phyloP scores from a whole-genome alignment of 441 rosid genomes.

The Brassica hybrid region DNA sequence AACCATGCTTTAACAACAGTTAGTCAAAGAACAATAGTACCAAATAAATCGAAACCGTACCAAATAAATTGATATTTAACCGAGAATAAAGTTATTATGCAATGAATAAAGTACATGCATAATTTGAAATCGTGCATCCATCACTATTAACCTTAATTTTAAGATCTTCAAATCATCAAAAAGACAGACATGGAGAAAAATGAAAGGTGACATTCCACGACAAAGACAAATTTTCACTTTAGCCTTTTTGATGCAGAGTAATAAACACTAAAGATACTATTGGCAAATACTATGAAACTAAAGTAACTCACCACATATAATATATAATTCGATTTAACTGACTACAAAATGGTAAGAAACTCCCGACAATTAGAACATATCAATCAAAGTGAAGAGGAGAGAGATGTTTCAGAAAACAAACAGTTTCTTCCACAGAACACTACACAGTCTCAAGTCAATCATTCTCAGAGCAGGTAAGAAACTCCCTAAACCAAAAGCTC shows the following conservation, averaged over 20 bases:
- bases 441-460: slow-evolving; percentile 59
- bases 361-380: slow-evolving; percentile 28
- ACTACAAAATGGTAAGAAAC: not conserved
- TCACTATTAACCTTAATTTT: slow-evolving; percentile 39
- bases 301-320: slow-evolving; percentile 23
- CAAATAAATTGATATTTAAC: not conserved
- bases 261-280: slow-evolving; percentile 30
- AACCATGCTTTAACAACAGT: slow-evolving; percentile 32
- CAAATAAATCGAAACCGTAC: not conserved
- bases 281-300: slow-evolving; percentile 33
- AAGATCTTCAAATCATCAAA: slow-evolving; percentile 30
- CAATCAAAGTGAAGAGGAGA: slow-evolving; percentile 21
- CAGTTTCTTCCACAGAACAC: slow-evolving; percentile 57
- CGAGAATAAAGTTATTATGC: not conserved
- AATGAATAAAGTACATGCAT: not conserved
- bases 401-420: slow-evolving; percentile 47
- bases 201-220: slow-evolving; percentile 35
- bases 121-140: slow-evolving; percentile 16
- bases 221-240: slow-evolving; percentile 39
- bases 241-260: slow-evolving; percentile 36
- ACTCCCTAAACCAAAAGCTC: slow-evolving; percentile 51
- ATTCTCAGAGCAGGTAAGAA: slow-evolving; percentile 55
- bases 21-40: slow-evolving; percentile 25
- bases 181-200: slow-evolving; percentile 32
- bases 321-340: not conserved